These are phyloP conservation scores for Poa annua DNA, from an alignment of 176 grass and related monocot species.

Conservation along the genomic window DNA sequence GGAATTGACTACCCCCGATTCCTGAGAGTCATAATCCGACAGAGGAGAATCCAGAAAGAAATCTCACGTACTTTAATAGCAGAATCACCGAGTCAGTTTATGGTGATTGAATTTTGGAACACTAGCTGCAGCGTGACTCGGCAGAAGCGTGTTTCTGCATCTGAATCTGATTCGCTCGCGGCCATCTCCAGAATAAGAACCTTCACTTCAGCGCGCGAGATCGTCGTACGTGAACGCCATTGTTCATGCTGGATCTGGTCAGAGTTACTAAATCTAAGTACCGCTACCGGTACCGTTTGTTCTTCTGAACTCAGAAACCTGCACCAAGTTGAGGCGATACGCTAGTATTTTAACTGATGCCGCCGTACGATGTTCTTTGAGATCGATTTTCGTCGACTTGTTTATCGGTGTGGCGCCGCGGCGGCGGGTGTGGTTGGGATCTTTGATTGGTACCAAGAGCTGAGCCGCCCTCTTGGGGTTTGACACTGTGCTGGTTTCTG, in stretches of 20 bases:
- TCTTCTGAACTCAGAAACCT: not conserved
- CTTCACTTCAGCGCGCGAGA: too few species aligned
- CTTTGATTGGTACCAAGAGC: conserved; percentile 15
- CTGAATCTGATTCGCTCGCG: not conserved
- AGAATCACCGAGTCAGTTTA: not conserved
- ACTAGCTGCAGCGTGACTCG: not conserved
- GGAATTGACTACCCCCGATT: too few species aligned
- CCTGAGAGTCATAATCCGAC: too few species aligned
- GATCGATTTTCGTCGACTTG: not conserved
- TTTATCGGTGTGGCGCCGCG: not conserved
- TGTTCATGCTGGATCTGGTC: not conserved
- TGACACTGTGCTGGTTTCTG: conserved; percentile 1
- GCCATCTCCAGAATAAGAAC: not conserved
- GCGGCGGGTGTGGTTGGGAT: not conserved
- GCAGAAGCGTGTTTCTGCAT: not conserved
- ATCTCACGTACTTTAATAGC: not conserved
- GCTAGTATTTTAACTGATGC: not conserved
- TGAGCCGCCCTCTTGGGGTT: conserved; percentile 18
- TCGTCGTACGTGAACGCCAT: not conserved
- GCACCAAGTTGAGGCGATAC: not conserved
- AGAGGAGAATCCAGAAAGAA: too few species aligned
- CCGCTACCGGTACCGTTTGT: not conserved
- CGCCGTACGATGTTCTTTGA: not conserved
- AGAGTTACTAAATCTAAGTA: not conserved
- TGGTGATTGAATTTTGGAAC: not conserved